These are phyloP conservation scores for Ophiosphaerella narmari DNA, from an alignment of 2,329 filamentous ascomycete genomes.

Conservation along the genomic window DNA sequence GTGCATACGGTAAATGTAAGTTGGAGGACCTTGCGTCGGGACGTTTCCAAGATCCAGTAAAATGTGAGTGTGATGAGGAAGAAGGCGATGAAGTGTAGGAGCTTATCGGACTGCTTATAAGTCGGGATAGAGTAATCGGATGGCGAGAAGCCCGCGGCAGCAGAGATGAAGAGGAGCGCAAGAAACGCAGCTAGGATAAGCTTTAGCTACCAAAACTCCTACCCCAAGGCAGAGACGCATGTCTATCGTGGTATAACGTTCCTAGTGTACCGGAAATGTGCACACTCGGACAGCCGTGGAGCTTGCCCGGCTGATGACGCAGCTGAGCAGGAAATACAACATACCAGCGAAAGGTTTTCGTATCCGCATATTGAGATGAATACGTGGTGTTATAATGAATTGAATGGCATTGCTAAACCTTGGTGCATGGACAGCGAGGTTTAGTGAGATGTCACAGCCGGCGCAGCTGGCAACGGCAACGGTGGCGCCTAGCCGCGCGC, in stretches of 20 bases:
- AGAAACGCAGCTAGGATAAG: conserved; percentile 51
- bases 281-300: conserved; percentile 8
- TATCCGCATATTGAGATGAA: conserved; percentile 70
- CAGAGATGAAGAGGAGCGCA: conserved; percentile 67
- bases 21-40: conserved; percentile 81
- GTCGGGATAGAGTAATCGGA: conserved; percentile 53
- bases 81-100: conserved; percentile 85
- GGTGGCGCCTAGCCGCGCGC: conserved; percentile 1
- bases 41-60: conserved; percentile 97
- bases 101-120: conserved; percentile 80
- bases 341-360: conserved; percentile 85
- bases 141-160: conserved; percentile 73
- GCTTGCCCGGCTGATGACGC: neutral
- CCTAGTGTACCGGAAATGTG: conserved; percentile 9
- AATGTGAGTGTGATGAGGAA: conserved; percentile 85
- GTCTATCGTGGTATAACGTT: neutral
- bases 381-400: conserved; percentile 12
- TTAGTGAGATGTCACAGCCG: conserved; percentile 1
- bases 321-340: conserved; percentile 33
- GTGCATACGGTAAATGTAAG: conserved; percentile 83
- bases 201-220: no score
- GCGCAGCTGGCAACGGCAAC: conserved; percentile 3
- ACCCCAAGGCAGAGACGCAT: no score
- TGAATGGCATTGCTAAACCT: conserved; percentile 12
- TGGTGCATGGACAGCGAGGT: neutral